phyloP scores from a whole-genome alignment of 768 basidiomycete species.

The Mycena latifolia region DNA sequence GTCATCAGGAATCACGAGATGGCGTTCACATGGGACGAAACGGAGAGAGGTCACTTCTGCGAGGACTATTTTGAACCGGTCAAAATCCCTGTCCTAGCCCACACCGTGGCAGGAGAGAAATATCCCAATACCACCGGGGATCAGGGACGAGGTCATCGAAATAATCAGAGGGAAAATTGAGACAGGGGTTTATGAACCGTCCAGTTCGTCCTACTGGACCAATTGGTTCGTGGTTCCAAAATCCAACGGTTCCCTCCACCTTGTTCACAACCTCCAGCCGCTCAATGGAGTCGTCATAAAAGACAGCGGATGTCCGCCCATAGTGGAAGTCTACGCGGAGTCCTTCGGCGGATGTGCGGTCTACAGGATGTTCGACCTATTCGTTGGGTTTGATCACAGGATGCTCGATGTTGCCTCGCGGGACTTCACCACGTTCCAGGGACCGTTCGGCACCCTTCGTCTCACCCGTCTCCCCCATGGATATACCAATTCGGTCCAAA shows the following conservation, averaged over 20 bases:
- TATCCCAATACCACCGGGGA: conserved; percentile 52
- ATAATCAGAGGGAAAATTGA: conserved; percentile 47
- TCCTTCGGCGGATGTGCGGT: conserved; percentile 41
- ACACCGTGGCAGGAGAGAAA: conserved; percentile 47
- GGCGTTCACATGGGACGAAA: not conserved
- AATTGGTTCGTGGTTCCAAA: too few species aligned
- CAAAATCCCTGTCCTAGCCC: conserved; percentile 45
- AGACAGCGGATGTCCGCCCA: too few species aligned
- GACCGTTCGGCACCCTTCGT: conserved; percentile 47
- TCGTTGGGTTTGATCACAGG: conserved; percentile 51
- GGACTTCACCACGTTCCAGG: conserved; percentile 55
- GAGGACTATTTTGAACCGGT: conserved; percentile 38
- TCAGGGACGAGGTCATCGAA: conserved; percentile 43
- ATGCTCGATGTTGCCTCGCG: conserved; percentile 45
- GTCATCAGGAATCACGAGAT: too few species aligned
- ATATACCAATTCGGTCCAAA: conserved; percentile 49
- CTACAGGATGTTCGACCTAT: conserved; percentile 49
- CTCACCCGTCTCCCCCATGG: conserved; percentile 53
- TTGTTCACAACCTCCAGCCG: too few species aligned
- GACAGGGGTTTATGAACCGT: conserved; percentile 53
- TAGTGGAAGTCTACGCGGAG: conserved; percentile 49
- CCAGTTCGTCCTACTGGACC: too few species aligned
- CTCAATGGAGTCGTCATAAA: too few species aligned
- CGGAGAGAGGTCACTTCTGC: not conserved
- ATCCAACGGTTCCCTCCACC: too few species aligned